phyloP scores from a whole-genome alignment of 768 basidiomycete genomes.

The Glaciozyma antarctica region DNA sequence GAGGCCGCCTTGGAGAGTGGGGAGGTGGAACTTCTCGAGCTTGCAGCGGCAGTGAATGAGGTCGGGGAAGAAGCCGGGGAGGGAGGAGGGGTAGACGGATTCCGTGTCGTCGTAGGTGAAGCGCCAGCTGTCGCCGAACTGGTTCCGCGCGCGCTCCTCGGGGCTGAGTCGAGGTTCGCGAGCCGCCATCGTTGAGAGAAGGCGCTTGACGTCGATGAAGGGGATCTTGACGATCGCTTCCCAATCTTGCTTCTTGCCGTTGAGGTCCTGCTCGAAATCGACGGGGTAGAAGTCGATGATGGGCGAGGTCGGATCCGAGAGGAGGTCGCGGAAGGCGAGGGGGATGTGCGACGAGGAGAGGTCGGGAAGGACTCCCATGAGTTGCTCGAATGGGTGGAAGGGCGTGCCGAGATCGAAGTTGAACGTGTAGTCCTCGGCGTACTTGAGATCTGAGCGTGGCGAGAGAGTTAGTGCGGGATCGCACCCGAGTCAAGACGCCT shows the following conservation, averaged over 20 bases:
- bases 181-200: conserved; percentile 68
- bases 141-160: conserved; percentile 68
- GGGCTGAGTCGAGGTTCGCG: conserved; percentile 45
- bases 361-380: conserved; percentile 93
- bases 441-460: conserved; percentile 48
- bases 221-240: conserved; percentile 98
- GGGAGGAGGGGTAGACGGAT: conserved; percentile 67
- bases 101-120: conserved; percentile 65
- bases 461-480: background rate
- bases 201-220: conserved; percentile 73
- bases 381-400: conserved; percentile 85
- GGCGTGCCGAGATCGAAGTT: conserved; percentile 76
- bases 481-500: background rate
- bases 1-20: conserved; percentile 62
- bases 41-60: conserved; percentile 67
- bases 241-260: conserved; percentile 98
- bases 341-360: conserved; percentile 87
- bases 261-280: conserved; percentile 85
- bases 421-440: conserved; percentile 70
- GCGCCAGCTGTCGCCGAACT: conserved; percentile 65
- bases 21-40: conserved; percentile 77
- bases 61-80: conserved; percentile 90
- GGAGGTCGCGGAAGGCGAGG: conserved; percentile 74
- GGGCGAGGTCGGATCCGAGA: conserved; percentile 71
- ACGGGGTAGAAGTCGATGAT: conserved; percentile 90